Conservation (phyloP, 2,329 filamentous ascomycete genomes). For the Pestalotiopsis sp. region DNA sequence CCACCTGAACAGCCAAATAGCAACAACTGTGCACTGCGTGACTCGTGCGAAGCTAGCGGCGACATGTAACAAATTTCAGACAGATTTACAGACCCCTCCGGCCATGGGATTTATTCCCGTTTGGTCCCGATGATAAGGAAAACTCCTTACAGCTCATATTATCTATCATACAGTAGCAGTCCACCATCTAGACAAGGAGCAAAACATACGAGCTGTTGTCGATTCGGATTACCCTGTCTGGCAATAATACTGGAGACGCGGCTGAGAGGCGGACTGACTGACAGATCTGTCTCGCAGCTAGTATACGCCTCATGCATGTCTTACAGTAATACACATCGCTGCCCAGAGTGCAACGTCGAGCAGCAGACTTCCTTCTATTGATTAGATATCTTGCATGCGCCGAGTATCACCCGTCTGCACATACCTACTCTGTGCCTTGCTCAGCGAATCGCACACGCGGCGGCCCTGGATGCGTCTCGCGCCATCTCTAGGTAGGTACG, state of each 20-base stretch:
- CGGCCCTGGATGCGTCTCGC: neutral
- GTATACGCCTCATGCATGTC: neutral
- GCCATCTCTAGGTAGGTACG: neutral
- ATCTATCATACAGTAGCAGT: neutral
- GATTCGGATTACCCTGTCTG: neutral
- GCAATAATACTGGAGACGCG: neutral
- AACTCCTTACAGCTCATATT: neutral
- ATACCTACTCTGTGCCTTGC: neutral
- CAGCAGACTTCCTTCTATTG: neutral
- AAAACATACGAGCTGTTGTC: neutral
- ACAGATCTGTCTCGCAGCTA: neutral
- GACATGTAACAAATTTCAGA: neutral
- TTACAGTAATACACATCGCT: neutral
- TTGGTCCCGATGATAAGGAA: neutral
- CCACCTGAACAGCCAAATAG: neutral
- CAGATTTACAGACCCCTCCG: neutral
- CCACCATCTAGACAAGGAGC: neutral
- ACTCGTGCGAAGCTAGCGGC: conserved; percentile 5
- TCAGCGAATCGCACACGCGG: neutral
- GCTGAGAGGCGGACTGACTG: neutral
- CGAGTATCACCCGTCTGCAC: neutral
- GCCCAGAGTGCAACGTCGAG: neutral
- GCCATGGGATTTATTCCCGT: neutral
- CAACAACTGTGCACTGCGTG: neutral
- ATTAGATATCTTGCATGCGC: neutral